Evolutionary conservation across 1,284 basidiomycete species (phyloP), one percentile per base, ranked within the genome.

Genomic region (Moesziomyces parantarcticus): DNA sequence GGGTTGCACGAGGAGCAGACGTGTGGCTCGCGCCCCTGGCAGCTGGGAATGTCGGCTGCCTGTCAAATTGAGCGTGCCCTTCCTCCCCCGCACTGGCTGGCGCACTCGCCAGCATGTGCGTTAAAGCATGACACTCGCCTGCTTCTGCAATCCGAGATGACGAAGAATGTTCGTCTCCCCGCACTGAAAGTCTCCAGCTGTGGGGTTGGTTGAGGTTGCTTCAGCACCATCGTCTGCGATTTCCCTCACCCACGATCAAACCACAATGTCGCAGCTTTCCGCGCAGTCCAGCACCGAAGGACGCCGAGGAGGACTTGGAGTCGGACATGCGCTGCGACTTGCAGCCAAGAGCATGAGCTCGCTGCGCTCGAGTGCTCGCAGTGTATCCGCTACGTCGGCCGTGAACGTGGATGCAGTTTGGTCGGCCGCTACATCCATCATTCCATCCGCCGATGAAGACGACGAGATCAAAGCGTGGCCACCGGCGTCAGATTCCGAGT

Each of bases 401-500:
- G 36, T 5, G 7, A 18, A 39, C 36, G 16, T 18, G 6, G 36
- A 16, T 18, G 14, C 36, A 8, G 36, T 18, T 14, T 39, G 14
- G 36, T 39, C 36, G 16, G 36, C 36, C 16, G 36, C 36, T 16
- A 39, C 36, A 11, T 39, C 36, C 14, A 39, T 39, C 36, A 13
- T 18, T 13, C 36, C 29, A 13, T 39, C 36, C 16, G 11, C 18
- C 36, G 36, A 39, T 16, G 36, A 18, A 39, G 36, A 1, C 7
- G 36, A 18, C 36, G 16, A 39, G 18, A 6, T 16, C 36, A 6
- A 18, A 2, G 18, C 36, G 7, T 39, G 14, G 41, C 63, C 63
- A 14, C 58, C 63, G 5, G 16, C 5, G 3, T 64, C 52, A 2
- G 32, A 32, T 3, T 70, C 67, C 1, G 56, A 63, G 10, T 70